Conservation (phyloP, 805 yeast species). For the Nakazawaea ernobii region DNA sequence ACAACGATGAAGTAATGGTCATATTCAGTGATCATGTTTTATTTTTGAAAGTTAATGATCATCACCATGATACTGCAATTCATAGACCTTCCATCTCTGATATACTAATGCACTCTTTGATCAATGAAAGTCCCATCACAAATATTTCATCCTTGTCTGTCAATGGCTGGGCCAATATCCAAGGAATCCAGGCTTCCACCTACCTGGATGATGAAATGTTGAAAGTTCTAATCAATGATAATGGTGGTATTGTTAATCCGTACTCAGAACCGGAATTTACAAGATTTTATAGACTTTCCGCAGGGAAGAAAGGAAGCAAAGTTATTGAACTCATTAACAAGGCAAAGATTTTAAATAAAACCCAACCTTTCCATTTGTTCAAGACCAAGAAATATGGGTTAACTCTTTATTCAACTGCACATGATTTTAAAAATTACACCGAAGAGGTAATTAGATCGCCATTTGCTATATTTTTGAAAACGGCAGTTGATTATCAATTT, state of each 20-base stretch:
- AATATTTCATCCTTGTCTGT: slow-evolving; percentile 68
- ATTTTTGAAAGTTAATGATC: slow-evolving; percentile 50
- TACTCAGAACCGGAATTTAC: neutral
- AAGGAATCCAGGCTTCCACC: slow-evolving; percentile 46
- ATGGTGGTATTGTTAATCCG: slow-evolving; percentile 2
- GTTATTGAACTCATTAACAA: slow-evolving; percentile 57
- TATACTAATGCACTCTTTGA: slow-evolving; percentile 81
- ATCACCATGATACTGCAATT: slow-evolving; percentile 22
- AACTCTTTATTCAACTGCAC: slow-evolving; percentile 63
- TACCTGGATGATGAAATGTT: slow-evolving; percentile 26
- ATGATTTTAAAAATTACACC: slow-evolving; percentile 46
- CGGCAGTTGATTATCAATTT: slow-evolving; percentile 31
- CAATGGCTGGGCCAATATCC: slow-evolving; percentile 58
- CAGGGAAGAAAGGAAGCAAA: slow-evolving; percentile 21
- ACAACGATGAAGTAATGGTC: slow-evolving; percentile 52
- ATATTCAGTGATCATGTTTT: slow-evolving; percentile 78
- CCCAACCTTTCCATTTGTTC: slow-evolving; percentile 84
- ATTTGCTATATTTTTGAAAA: slow-evolving; percentile 61
- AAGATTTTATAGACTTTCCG: slow-evolving; percentile 15
- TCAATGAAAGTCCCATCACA: slow-evolving; percentile 74
- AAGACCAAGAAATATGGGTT: slow-evolving; percentile 34
- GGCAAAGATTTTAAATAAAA: slow-evolving; percentile 68
- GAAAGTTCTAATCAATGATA: slow-evolving; percentile 20
- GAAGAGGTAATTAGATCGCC: slow-evolving; percentile 56
- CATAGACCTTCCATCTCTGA: slow-evolving; percentile 64